These are phyloP conservation scores for Paramyrothecium sp. DNA, from an alignment of 2,329 filamentous ascomycete genomes.

Conservation along the genomic window DNA sequence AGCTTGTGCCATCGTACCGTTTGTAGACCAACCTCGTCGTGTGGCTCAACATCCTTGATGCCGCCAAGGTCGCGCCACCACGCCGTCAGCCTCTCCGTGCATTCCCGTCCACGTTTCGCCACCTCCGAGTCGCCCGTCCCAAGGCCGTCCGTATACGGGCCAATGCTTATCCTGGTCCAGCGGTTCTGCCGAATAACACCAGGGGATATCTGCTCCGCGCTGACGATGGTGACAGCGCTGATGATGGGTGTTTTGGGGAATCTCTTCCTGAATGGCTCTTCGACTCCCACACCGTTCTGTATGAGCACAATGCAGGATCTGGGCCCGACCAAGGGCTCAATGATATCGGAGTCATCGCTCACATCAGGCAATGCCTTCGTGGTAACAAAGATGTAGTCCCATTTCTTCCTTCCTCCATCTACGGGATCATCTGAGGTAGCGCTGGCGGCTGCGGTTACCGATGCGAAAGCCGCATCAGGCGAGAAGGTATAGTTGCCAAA, in stretches of 20 bases:
- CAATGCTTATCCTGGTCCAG: constrained; percentile 71
- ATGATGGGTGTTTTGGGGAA: constrained; percentile 62
- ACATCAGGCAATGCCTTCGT: constrained; percentile 69
- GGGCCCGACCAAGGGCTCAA: constrained; percentile 57
- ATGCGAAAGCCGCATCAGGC: constrained; percentile 62
- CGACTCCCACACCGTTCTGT: constrained; percentile 71
- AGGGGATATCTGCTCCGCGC: constrained; percentile 62
- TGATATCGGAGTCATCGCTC: constrained; percentile 58
- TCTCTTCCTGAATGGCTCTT: constrained; percentile 61
- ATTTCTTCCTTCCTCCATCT: constrained; percentile 20
- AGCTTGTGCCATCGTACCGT: constrained; percentile 75
- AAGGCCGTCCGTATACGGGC: constrained; percentile 58
- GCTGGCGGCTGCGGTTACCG: constrained; percentile 52
- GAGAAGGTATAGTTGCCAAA: constrained; percentile 67
- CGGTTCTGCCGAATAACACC: constrained; percentile 68
- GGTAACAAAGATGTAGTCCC: constrained; percentile 66
- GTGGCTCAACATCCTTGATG: constrained; percentile 63
- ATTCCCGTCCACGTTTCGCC: constrained; percentile 31
- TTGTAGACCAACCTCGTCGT: constrained; percentile 66
- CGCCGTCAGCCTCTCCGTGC: constrained; percentile 48
- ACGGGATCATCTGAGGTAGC: neutral
- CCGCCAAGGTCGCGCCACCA: constrained; percentile 55
- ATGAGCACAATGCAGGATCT: constrained; percentile 63
- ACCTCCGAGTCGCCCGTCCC: constrained; percentile 31
- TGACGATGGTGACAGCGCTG: constrained; percentile 68